Conservation (phyloP, 176 grass and related monocot genomes). For the Paspalum notatum region DNA sequence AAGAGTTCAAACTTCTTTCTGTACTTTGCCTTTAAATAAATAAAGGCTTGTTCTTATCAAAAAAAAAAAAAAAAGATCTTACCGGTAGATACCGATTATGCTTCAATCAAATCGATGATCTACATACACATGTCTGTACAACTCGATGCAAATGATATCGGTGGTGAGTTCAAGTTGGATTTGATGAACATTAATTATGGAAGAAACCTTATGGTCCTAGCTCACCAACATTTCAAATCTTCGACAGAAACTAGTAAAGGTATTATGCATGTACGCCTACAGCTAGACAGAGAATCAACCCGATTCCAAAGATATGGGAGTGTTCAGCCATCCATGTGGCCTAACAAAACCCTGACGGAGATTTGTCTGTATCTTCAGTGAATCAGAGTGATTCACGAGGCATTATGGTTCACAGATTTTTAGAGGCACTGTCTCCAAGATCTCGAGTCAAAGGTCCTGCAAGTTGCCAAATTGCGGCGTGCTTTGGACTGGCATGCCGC, state of each 20-base stretch:
- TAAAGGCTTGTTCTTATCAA: no score
- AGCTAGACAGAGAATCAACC: conserved; percentile 41
- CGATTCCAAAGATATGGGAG: conserved; percentile 24
- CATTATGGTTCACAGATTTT: conserved; percentile 32
- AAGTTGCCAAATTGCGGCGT: conserved; percentile 21
- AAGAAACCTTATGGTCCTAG: conserved; percentile 14
- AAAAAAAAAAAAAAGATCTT: no score
- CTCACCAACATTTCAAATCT: conserved; percentile 5
- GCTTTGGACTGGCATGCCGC: conserved; percentile 25
- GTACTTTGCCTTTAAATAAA: no score
- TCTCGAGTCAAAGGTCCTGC: conserved; percentile 7
- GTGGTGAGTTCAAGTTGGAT: neutral
- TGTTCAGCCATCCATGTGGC: conserved; percentile 18
- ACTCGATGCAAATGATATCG: conserved; percentile 23
- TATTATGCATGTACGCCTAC: conserved; percentile 39
- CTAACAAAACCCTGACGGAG: conserved; percentile 9
- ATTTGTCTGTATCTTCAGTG: conserved; percentile 29
- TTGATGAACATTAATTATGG: conserved; percentile 9
- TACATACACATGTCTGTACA: conserved; percentile 30
- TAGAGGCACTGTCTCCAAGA: neutral
- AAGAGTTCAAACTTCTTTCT: no score
- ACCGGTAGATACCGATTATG: neutral
- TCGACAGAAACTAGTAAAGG: neutral
- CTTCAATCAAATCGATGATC: neutral
- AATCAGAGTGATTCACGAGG: conserved; percentile 40